Evolutionary conservation across 208 protist species (phyloP).

Genomic region (Willaertia magna): DNA sequence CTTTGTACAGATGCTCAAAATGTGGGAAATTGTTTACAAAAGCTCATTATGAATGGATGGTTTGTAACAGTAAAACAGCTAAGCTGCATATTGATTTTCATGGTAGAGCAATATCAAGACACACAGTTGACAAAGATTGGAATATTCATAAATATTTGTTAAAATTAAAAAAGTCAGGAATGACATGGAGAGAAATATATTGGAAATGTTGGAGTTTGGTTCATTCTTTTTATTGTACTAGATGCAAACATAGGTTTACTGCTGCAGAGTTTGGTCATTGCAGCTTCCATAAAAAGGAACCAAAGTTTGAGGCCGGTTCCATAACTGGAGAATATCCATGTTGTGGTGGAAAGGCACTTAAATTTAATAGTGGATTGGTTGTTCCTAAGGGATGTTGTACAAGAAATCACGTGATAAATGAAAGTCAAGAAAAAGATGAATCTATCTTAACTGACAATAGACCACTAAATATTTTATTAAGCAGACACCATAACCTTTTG

Average conservation of each 20-base stretch:
- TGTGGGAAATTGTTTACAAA: slow-evolving; percentile 24
- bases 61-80: slow-evolving; percentile 25
- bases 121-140: slow-evolving; percentile 18
- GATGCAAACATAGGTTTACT: slow-evolving; percentile 17
- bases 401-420: neutral
- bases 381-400: neutral
- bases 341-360: slow-evolving; percentile 10
- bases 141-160: slow-evolving; percentile 21
- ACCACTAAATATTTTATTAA: neutral
- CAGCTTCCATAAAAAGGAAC: slow-evolving; percentile 14
- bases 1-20: slow-evolving; percentile 15
- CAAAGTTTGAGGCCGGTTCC: slow-evolving; percentile 5
- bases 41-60: slow-evolving; percentile 9
- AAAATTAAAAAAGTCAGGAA: slow-evolving; percentile 13
- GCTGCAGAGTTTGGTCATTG: slow-evolving; percentile 18
- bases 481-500: neutral
- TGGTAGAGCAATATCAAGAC: slow-evolving; percentile 17
- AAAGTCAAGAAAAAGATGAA: neutral
- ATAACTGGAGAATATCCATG: slow-evolving; percentile 27
- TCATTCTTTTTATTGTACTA: slow-evolving; percentile 8
- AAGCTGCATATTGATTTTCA: slow-evolving; percentile 27
- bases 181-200: slow-evolving; percentile 30
- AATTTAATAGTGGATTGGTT: slow-evolving; percentile 10
- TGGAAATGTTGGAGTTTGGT: slow-evolving; percentile 26
- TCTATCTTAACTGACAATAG: neutral